A percentile compares a stretch with the other conserved stretches of the same genome.
Conservation (phyloP, 2,329 filamentous ascomycete genomes). For the Pestalotiopsis sp. region DNA sequence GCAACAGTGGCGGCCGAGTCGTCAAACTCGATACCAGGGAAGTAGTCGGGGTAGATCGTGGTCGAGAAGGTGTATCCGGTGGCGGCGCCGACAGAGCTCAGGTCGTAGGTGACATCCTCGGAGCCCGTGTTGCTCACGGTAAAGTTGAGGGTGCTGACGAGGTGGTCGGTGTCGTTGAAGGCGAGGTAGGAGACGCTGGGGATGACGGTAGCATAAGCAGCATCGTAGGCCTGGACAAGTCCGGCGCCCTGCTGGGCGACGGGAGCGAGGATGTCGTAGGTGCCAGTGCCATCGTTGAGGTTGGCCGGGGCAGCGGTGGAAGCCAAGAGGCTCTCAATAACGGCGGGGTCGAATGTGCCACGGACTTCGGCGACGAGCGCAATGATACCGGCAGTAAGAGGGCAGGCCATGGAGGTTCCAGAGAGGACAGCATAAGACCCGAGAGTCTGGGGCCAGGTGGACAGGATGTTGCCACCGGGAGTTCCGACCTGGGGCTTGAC, state of each 20-base stretch:
- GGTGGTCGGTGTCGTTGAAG: conserved; percentile 67
- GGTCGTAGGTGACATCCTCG: conserved; percentile 50
- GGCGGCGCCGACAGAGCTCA: conserved; percentile 52
- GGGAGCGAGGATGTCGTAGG: conserved; percentile 48
- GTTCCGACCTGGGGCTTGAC: conserved; percentile 59
- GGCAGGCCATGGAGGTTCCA: conserved; percentile 66
- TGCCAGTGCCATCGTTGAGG: conserved; percentile 47
- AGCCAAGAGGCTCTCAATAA: conserved; percentile 52
- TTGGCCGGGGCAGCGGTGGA: conserved; percentile 50
- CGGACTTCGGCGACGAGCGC: conserved; percentile 56
- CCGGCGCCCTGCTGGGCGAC: conserved; percentile 64
- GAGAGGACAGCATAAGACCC: conserved; percentile 54
- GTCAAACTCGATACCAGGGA: conserved; percentile 47
- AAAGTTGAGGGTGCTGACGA: conserved; percentile 51
- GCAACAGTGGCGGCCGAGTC: conserved; percentile 44
- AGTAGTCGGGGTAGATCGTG: conserved; percentile 39
- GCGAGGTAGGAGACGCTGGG: conserved; percentile 60
- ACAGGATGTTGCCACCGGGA: conserved; percentile 60
- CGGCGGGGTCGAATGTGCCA: conserved; percentile 52
- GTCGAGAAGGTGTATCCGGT: conserved; percentile 56
- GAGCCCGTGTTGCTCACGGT: conserved; percentile 57
- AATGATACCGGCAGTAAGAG: conserved; percentile 56
- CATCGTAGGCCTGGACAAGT: conserved; percentile 62
- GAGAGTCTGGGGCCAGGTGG: conserved; percentile 52
- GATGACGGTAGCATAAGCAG: conserved; percentile 55